phyloP scores from a whole-genome alignment of 1,284 basidiomycete genomes.

The Fomitopsis palustris region DNA sequence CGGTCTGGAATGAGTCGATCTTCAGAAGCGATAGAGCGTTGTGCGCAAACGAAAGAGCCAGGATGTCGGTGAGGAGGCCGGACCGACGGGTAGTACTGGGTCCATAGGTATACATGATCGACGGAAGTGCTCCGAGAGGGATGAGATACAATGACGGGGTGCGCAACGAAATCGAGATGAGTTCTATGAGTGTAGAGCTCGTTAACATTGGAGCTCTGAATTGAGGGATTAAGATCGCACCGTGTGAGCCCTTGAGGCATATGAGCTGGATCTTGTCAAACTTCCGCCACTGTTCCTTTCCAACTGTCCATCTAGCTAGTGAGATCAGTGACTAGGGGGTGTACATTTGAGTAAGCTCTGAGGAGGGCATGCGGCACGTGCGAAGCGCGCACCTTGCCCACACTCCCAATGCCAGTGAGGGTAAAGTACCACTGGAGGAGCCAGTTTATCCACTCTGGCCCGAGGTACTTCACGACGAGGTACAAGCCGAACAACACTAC shows the following conservation, averaged over 20 bases:
- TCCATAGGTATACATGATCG: conserved; percentile 62
- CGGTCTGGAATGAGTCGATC: conserved; percentile 90
- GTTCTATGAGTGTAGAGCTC: conserved; percentile 26
- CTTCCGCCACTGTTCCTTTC: conserved; percentile 47
- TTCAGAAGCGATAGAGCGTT: conserved; percentile 81
- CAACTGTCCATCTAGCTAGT: conserved; percentile 43
- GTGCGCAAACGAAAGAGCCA: conserved; percentile 83
- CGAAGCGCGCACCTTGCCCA: conserved; percentile 57
- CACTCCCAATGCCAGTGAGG: conserved; percentile 56
- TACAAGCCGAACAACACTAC: conserved; percentile 65
- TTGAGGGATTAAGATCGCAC: conserved; percentile 30
- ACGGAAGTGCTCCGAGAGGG: conserved; percentile 63
- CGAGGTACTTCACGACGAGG: conserved; percentile 71
- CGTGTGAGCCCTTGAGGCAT: conserved; percentile 40
- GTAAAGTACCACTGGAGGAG: conserved; percentile 78
- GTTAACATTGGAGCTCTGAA: conserved; percentile 29
- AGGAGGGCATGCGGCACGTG: not conserved
- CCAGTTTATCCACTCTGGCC: conserved; percentile 81
- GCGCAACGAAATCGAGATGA: conserved; percentile 48
- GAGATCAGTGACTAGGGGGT: conserved; percentile 44
- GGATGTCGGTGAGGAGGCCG: conserved; percentile 74
- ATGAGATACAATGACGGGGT: conserved; percentile 66
- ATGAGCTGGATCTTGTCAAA: conserved; percentile 46
- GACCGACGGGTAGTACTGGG: conserved; percentile 47
- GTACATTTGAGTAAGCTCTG: conserved; percentile 6